Conservation (phyloP, 2,329 filamentous ascomycete species). For the Verticillium alfalfae region DNA sequence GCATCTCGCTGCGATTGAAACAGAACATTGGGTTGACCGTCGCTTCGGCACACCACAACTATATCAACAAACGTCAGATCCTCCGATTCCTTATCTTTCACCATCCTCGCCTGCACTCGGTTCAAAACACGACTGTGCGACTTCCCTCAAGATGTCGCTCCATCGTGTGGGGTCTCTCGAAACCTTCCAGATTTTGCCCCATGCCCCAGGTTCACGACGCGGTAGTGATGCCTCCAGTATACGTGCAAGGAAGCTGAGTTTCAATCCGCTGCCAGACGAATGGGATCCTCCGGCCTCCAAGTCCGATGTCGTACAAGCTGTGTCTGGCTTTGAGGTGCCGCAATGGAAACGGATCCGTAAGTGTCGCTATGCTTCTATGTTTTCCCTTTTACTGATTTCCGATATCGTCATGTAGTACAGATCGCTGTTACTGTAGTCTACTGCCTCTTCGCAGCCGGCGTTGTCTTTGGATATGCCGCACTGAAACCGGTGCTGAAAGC, state of each 20-base stretch:
- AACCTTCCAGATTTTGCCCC: conserved; percentile 38
- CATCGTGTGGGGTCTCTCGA: conserved; percentile 48
- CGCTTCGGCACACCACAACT: no score
- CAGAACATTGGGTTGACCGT: not conserved
- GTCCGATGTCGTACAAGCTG: conserved; percentile 36
- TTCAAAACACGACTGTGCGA: not conserved
- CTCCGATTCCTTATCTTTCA: not conserved
- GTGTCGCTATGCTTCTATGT: conserved; percentile 15
- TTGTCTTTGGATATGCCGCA: conserved; percentile 81
- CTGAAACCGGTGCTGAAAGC: conserved; percentile 74
- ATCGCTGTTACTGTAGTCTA: conserved; percentile 29
- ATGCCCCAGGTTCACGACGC: conserved; percentile 29
- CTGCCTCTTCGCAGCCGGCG: conserved; percentile 47
- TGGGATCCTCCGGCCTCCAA: conserved; percentile 38
- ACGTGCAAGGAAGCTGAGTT: conserved; percentile 43
- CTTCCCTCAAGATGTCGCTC: conserved; percentile 37
- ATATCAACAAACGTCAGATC: no score
- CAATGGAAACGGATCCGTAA: conserved; percentile 47
- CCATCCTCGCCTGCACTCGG: not conserved
- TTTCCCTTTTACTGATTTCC: not conserved
- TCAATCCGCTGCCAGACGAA: conserved; percentile 48
- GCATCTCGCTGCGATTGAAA: not conserved
- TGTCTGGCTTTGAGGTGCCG: conserved; percentile 49
- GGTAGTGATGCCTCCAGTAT: conserved; percentile 39
- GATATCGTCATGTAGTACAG: conserved; percentile 22